Evolutionary conservation across 2,329 filamentous ascomycete genomes (phyloP).

Genomic region (Apiospora kogelbergensis): DNA sequence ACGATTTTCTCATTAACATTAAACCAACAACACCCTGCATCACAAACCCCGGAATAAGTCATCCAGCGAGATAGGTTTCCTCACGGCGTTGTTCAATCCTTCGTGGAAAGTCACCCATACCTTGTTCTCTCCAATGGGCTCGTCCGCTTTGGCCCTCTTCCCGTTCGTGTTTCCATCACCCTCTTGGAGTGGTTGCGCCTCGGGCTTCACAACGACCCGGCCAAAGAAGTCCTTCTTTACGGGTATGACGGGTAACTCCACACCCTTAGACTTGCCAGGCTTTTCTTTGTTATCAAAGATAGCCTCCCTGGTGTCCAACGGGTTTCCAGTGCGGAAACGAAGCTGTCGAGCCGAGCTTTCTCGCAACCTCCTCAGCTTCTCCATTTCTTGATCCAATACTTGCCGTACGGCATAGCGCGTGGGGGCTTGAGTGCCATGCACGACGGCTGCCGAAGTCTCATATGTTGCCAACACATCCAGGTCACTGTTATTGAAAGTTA

Average conservation of each 20-base stretch:
- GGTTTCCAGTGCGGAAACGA: slow-evolving; percentile 57
- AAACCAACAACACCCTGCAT: neutral
- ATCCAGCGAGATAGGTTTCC: slow-evolving; percentile 69
- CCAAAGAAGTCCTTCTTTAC: slow-evolving; percentile 43
- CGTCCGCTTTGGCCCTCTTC: slow-evolving; percentile 22
- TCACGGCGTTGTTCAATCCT: slow-evolving; percentile 75
- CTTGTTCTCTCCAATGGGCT: slow-evolving; percentile 47
- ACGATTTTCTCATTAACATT: neutral
- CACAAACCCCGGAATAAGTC: slow-evolving; percentile 64
- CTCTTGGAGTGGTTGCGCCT: slow-evolving; percentile 32
- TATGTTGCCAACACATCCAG: slow-evolving; percentile 80
- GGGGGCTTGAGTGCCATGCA: slow-evolving; percentile 61
- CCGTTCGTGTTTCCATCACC: slow-evolving; percentile 36
- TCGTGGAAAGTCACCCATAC: slow-evolving; percentile 78
- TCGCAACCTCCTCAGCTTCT: slow-evolving; percentile 66
- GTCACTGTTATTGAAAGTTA: slow-evolving; percentile 39
- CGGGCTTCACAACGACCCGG: slow-evolving; percentile 34
- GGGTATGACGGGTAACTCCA: slow-evolving; percentile 30
- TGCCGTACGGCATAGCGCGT: slow-evolving; percentile 92
- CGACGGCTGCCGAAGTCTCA: slow-evolving; percentile 61
- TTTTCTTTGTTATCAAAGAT: slow-evolving; percentile 42
- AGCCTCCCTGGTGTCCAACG: slow-evolving; percentile 21
- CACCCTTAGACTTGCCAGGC: slow-evolving; percentile 32
- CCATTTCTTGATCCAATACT: slow-evolving; percentile 87
- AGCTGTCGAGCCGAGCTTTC: slow-evolving; percentile 67